Percentiles rank a stretch among this genome's conserved stretches.
Evolutionary conservation across 768 basidiomycete genomes (phyloP).

Genomic region (Hebeloma cylindrosporum): DNA sequence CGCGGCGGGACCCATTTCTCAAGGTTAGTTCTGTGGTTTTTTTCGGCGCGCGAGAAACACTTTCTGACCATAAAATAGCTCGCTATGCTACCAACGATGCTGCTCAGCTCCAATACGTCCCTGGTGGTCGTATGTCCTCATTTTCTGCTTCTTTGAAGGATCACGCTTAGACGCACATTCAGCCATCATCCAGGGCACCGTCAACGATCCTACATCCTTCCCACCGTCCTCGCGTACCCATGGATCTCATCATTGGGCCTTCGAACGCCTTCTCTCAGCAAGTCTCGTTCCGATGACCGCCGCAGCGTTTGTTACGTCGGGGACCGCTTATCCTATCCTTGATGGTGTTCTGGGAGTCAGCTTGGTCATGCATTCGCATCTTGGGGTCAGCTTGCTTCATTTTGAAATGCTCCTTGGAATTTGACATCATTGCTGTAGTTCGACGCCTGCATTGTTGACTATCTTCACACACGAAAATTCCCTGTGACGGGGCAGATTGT

Average conservation of each 20-base stretch:
- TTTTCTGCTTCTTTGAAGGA: background rate
- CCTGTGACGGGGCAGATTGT: constrained; percentile 68
- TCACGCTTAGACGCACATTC: background rate
- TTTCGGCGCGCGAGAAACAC: constrained; percentile 1
- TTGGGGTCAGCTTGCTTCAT: constrained; percentile 52
- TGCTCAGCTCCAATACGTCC: constrained; percentile 45
- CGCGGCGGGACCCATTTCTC: constrained; percentile 37
- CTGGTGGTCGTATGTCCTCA: constrained; percentile 64
- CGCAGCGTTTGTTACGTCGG: constrained; percentile 80
- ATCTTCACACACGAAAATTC: constrained; percentile 92
- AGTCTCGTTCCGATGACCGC: constrained; percentile 85
- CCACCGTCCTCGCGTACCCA: constrained; percentile 77
- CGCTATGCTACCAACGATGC: constrained; percentile 38
- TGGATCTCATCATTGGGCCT: constrained; percentile 91
- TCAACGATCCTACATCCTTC: constrained; percentile 93
- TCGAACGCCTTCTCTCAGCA: constrained; percentile 90
- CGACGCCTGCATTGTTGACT: constrained; percentile 78
- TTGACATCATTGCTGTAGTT: constrained; percentile 46
- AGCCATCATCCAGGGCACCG: constrained; percentile 90
- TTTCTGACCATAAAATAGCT: constrained; percentile 28
- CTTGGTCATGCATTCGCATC: constrained; percentile 92
- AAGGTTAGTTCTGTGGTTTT: constrained; percentile 34
- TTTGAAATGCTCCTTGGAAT: background rate
- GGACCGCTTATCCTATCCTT: constrained; percentile 75
- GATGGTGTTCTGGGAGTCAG: constrained; percentile 88